Conservation (phyloP, 176 grass and related monocot genomes). For the Zea luxurians region DNA sequence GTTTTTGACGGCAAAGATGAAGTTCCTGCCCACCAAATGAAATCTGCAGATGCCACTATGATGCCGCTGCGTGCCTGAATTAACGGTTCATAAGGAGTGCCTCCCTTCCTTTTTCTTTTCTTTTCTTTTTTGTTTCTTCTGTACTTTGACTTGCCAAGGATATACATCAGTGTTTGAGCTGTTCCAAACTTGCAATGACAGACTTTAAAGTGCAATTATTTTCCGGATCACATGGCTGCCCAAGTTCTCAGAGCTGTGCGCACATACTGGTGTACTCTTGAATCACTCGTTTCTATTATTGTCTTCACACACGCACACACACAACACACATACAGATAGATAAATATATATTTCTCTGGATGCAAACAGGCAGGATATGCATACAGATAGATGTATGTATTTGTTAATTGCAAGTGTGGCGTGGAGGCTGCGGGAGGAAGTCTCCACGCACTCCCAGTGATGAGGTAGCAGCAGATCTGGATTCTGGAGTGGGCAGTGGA, state of each 20-base stretch:
- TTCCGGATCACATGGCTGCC: slow-evolving; percentile 35
- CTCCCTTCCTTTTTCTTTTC: not conserved
- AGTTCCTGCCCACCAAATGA: slow-evolving; percentile 18
- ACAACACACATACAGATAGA: not conserved
- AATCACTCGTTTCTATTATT: slow-evolving; percentile 8
- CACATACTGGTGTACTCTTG: not conserved
- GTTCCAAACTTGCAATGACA: slow-evolving; percentile 28
- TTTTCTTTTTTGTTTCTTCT: not conserved
- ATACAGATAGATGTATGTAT: not conserved
- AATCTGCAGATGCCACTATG: not conserved
- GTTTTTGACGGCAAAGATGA: slow-evolving; percentile 29
- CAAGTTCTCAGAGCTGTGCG: slow-evolving; percentile 27
- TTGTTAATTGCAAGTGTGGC: slow-evolving; percentile 45
- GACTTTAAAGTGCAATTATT: slow-evolving; percentile 31
- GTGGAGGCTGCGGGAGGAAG: slow-evolving; percentile 40
- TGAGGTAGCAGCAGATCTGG: slow-evolving; percentile 46
- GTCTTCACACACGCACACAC: not conserved
- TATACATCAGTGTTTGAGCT: slow-evolving; percentile 36
- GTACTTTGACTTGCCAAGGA: slow-evolving; percentile 23
- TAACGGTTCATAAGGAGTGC: slow-evolving; percentile 35
- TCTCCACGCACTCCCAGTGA: slow-evolving; percentile 28
- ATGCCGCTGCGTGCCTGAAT: slow-evolving; percentile 16
- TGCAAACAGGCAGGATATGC: too few species aligned
- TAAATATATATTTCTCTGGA: too few species aligned
- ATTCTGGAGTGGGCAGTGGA: slow-evolving; percentile 41